Evolutionary conservation across 805 yeast genomes (phyloP), one percentile per base, ranked within the genome.

Genomic region (Pichia deserticola): DNA sequence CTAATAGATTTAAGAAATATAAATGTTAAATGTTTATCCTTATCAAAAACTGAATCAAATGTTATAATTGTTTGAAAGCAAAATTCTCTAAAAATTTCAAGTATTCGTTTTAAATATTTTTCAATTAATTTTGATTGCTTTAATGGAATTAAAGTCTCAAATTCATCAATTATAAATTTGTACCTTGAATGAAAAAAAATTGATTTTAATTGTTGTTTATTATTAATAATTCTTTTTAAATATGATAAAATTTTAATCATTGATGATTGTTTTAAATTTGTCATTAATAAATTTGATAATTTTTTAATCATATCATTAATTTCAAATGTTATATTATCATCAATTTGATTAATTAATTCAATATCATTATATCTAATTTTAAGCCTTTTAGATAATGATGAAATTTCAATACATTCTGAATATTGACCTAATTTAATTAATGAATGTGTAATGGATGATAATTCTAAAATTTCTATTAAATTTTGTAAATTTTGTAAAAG

Each of bases 381-480:
- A 28, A 93, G 70, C 48, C 95, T 74, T 54, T 83, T 76, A 0
- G 86, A 81, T 58, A 86, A 81, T 33, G 85, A 76, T 11, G 89
- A 84, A 12, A 92, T 77, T 62, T 92, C 96, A 36, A 92, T 75
- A 9, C 97, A 89, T 60, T 89, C 96, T 35, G 89, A 85, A 61
- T 90, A 93, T 60, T 86, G 86, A 0, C 96, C 96, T 43, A 85
- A 84, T 44, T 79, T 74, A 10, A 90, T 87, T 65, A 97, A 88
- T n/a, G 90, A 81, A 44, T 82, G 76, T 35, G 92, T 82, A 44
- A 92, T 64, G 1, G 95, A 76, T 1, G 99, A 97, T 35, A 93
- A 69, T 60, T 88, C 96, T 56, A 92, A 70, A 9, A 90, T 75
- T 58, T 87, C 96, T 52, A 84, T 76, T 10, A 90, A 73, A 38